Conservation (phyloP, 2,329 filamentous ascomycete genomes). For the Exophiala bonariae region DNA sequence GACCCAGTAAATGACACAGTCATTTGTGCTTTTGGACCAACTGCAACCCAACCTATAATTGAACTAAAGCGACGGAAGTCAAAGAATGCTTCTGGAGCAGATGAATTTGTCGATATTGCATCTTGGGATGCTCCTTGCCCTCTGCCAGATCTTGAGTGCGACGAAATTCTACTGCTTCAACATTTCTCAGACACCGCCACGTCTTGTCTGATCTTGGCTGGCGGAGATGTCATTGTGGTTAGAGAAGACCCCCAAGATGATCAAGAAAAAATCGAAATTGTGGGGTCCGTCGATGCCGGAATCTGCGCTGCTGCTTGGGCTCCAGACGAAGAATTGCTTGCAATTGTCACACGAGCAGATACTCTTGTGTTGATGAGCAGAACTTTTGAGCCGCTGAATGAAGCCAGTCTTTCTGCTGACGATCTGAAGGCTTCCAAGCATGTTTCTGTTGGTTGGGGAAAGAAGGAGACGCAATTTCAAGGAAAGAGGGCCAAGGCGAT, state of each 20-base stretch:
- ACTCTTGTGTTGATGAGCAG: slow-evolving; percentile 91
- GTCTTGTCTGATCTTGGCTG: slow-evolving; percentile 79
- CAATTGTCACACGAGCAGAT: slow-evolving; percentile 74
- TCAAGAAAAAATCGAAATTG: slow-evolving; percentile 86
- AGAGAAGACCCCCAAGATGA: slow-evolving; percentile 67
- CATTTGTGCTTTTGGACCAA: slow-evolving; percentile 82
- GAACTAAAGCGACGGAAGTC: slow-evolving; percentile 60
- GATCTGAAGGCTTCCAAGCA: slow-evolving; percentile 88
- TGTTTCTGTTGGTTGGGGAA: slow-evolving; percentile 97
- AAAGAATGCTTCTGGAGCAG: slow-evolving; percentile 27
- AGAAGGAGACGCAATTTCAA: slow-evolving; percentile 96
- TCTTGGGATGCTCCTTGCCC: slow-evolving; percentile 88
- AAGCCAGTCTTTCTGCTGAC: slow-evolving; percentile 68
- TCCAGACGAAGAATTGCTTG: slow-evolving; percentile 87
- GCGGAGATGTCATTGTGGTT: slow-evolving; percentile 86
- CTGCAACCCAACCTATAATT: slow-evolving; percentile 66
- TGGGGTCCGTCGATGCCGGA: slow-evolving; percentile 89
- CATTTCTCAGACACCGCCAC: slow-evolving; percentile 79
- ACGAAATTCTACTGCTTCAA: slow-evolving; percentile 76
- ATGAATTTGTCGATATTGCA: slow-evolving; percentile 57
- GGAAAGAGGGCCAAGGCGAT: slow-evolving; percentile 84
- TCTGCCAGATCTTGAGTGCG: slow-evolving; percentile 70
- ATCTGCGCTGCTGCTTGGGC: slow-evolving; percentile 91
- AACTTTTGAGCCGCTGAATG: slow-evolving; percentile 79
- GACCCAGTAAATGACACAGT: slow-evolving; percentile 67